Evolutionary conservation across 306 rosid species (phyloP).

Genomic region (Quercus engelmannii): DNA sequence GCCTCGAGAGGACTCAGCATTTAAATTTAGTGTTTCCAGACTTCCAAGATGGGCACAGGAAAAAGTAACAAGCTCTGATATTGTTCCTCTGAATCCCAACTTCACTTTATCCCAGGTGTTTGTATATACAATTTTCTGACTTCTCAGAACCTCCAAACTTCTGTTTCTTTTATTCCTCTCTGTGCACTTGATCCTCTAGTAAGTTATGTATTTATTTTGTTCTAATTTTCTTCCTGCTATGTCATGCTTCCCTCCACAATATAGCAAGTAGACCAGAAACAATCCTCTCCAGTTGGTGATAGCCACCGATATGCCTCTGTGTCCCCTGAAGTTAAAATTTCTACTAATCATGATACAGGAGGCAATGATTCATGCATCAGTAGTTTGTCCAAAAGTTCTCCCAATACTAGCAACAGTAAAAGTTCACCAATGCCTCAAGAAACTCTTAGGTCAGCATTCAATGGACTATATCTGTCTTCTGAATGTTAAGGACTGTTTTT

Average conservation of each 20-base stretch:
- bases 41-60: conserved; percentile 80
- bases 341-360: conserved; percentile 23
- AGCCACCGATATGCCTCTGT: conserved; percentile 29
- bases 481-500: conserved; percentile 2
- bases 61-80: conserved; percentile 36
- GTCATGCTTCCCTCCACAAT: conserved; percentile 11
- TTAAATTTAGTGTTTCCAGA: conserved; percentile 69
- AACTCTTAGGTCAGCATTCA: conserved; percentile 32
- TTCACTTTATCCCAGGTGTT: conserved; percentile 49
- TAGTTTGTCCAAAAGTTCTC: conserved; percentile 28
- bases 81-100: conserved; percentile 23
- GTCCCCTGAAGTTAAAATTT: conserved; percentile 36
- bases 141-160: background rate
- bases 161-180: background rate
- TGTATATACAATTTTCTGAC: conserved; percentile 7
- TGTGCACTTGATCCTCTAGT: background rate
- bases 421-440: conserved; percentile 33
- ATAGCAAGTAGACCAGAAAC: conserved; percentile 17
- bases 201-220: background rate
- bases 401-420: conserved; percentile 18
- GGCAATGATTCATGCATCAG: conserved; percentile 12
- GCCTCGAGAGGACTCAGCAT: conserved; percentile 39
- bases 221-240: background rate
- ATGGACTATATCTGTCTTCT: conserved; percentile 9
- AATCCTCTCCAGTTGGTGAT: conserved; percentile 28